Base-by-base conservation (phyloP, 768 basidiomycete genomes). In the Grammothele lineata region DNA sequence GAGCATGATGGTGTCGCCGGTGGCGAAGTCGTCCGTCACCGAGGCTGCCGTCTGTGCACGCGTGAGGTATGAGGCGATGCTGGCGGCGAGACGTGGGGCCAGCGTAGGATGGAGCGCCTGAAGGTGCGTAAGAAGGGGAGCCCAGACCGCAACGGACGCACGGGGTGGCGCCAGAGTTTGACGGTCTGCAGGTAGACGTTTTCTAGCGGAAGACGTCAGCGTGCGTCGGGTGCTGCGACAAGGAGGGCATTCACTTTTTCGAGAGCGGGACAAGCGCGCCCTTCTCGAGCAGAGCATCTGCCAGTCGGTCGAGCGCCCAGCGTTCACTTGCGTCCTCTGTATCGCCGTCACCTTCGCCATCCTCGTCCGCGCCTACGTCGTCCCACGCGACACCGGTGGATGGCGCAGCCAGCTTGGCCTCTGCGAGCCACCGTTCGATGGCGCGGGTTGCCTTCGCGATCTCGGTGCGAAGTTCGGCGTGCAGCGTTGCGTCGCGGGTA, bases 181-280 rank as follows among this genome's bases (percentile, higher is more conserved):
- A 18, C 48, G 42, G 8, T 34, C 51, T 7, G 46, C 41, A 3
- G 43, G 37, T 12, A 48, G n/a, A 4, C 51, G 21, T 34, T 53
- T 53, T 17, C 51, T 53, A 21, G 21, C 10, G 15, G 27, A 4
- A 38, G 10, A 17, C 14, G 24, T 40, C 11, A 33, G 40, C 32
- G 4, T 36, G 37, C 43, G 18, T n/a, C 9, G 9, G 10, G 34
- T 33, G 18, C 23, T 25, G 25, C 5, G 9, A 27, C n/a, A 30
- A 12, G 19, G 26, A 33, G 6, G 25, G 17, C 38, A 56, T 77
- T 53, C 53, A 94, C 95, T 83, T 92, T 68, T 83, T 88, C 1
- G 91, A 85, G 2, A 87, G 55, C 7, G 95, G 93, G 3, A 97
- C 84, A 7, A 97, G 68, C 9, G 72, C 78, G 9, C 92, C 92